A percentile compares a stretch with the other conserved stretches of the same genome.
phyloP scores from a whole-genome alignment of 78 protist genomes.

The Dictyostelium citrinum region DNA sequence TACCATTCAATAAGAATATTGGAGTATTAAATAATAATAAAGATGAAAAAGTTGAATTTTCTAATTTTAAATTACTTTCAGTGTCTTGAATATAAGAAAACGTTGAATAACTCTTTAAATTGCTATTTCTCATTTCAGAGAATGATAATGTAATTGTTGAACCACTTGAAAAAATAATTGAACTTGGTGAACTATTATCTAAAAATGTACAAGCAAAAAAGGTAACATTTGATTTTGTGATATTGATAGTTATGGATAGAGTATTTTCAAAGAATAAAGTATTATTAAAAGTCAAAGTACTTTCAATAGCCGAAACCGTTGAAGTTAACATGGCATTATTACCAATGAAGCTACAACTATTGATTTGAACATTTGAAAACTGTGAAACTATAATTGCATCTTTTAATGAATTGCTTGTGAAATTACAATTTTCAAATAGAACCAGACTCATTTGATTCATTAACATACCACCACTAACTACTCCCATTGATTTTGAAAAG shows the following conservation, averaged over 20 bases:
- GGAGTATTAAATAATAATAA: not conserved
- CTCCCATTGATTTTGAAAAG: not conserved
- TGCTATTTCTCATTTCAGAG: not conserved
- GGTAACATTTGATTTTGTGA: not conserved
- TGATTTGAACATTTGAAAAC: not conserved
- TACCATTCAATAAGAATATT: not conserved
- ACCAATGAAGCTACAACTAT: not conserved
- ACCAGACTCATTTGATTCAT: not conserved
- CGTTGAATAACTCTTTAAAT: not conserved
- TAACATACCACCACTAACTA: not conserved
- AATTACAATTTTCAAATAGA: not conserved
- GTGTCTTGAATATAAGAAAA: not conserved
- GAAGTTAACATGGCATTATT: not conserved
- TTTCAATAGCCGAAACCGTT: not conserved
- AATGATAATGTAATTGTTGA: not conserved
- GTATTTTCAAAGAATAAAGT: not conserved
- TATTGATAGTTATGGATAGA: not conserved
- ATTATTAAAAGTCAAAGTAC: not conserved
- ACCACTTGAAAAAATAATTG: not conserved
- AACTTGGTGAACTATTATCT: not conserved
- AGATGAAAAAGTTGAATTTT: not conserved
- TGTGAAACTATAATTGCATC: not conserved
- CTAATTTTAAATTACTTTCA: not conserved
- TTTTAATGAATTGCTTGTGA: not conserved
- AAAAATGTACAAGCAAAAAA: not conserved